These are phyloP conservation scores for Salix suchowensis DNA, from an alignment of 345 rosid genomes.

Conservation along the genomic window DNA sequence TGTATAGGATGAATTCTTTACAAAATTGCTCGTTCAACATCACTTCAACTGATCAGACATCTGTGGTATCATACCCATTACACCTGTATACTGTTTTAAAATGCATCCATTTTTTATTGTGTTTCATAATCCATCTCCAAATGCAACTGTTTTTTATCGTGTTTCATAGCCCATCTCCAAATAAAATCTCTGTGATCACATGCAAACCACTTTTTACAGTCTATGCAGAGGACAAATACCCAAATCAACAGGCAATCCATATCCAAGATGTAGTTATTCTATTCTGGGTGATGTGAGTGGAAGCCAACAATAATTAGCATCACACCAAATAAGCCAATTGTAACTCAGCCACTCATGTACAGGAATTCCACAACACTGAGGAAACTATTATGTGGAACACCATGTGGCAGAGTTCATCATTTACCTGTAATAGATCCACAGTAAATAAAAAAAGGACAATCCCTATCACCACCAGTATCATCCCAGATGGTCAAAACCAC, in stretches of 20 bases:
- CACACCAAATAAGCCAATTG: constrained; percentile 23
- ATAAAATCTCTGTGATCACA: background rate
- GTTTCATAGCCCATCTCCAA: background rate
- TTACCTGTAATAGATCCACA: constrained; percentile 43
- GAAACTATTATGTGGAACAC: constrained; percentile 27
- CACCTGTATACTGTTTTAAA: background rate
- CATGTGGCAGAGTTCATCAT: constrained; percentile 27
- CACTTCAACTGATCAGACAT: background rate
- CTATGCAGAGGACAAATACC: background rate
- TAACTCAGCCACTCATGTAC: constrained; percentile 13
- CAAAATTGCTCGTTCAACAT: background rate
- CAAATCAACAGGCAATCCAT: constrained; percentile 7
- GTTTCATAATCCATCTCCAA: background rate
- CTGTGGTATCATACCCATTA: background rate
- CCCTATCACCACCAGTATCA: background rate
- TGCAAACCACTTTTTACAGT: constrained; percentile 3
- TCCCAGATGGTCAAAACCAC: background rate
- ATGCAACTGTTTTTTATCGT: background rate
- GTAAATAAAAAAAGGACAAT: background rate
- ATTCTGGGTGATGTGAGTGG: constrained; percentile 15
- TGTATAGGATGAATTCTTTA: background rate
- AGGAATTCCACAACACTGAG: constrained; percentile 18
- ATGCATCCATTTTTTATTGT: background rate
- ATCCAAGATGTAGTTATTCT: constrained; percentile 10
- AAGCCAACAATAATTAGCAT: constrained; percentile 8